Percentiles rank a stretch among this genome's conserved stretches.
phyloP scores from a whole-genome alignment of 2,329 filamentous ascomycete species.

The Xylaria sp. region DNA sequence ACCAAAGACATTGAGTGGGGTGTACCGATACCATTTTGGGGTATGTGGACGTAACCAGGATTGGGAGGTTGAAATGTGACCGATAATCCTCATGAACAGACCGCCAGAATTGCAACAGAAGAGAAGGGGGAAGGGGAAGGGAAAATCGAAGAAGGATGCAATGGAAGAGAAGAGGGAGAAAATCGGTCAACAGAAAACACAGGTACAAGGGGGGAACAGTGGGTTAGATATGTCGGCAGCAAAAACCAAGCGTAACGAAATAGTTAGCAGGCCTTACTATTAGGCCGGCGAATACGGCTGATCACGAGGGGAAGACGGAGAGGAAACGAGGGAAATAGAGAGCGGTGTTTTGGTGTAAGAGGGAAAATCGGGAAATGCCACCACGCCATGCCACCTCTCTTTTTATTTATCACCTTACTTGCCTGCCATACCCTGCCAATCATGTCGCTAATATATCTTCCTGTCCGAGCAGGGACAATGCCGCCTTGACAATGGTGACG shows the following conservation, averaged over 20 bases:
- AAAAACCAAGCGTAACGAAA: constrained; percentile 36
- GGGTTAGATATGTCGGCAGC: constrained; percentile 48
- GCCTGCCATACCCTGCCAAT: constrained; percentile 28
- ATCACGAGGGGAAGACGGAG: constrained; percentile 39
- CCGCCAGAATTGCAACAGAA: constrained; percentile 27
- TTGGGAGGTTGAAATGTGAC: constrained; percentile 34
- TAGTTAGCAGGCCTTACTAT: constrained; percentile 39
- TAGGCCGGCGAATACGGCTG: constrained; percentile 44
- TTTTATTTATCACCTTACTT: constrained; percentile 35
- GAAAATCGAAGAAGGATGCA: constrained; percentile 25
- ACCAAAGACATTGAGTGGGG: constrained; percentile 33
- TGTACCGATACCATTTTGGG: constrained; percentile 43
- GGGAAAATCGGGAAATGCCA: constrained; percentile 43
- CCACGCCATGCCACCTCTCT: constrained; percentile 34
- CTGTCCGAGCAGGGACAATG: constrained; percentile 9
- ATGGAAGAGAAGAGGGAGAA: constrained; percentile 36
- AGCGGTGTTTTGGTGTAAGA: constrained; percentile 34
- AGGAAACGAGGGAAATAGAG: constrained; percentile 36
- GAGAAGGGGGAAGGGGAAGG: constrained; percentile 24
- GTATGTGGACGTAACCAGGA: constrained; percentile 35
- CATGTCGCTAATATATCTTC: constrained; percentile 34
- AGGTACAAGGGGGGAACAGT: constrained; percentile 45
- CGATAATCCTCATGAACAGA: constrained; percentile 32
- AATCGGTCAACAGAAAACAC: constrained; percentile 45
- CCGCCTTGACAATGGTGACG: constrained; percentile 11